Evolutionary conservation across 1,284 basidiomycete genomes (phyloP).

Genomic region (Fomitopsis pinicola): DNA sequence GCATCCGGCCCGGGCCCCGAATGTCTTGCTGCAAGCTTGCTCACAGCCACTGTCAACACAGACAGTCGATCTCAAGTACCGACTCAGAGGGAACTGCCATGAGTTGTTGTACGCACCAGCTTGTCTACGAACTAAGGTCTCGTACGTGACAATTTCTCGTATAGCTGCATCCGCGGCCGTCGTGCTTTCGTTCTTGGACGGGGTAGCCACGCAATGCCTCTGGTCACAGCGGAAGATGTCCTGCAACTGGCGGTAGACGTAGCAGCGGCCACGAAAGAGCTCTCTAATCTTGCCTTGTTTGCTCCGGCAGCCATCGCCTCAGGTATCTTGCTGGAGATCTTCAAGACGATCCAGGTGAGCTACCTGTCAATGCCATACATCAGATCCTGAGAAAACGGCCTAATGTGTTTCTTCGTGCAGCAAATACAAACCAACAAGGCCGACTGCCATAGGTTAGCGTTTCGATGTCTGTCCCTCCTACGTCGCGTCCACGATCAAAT

Average conservation of each 20-base stretch:
- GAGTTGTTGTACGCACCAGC: too few species aligned
- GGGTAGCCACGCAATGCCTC: neutral
- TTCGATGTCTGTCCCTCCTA: slow-evolving; percentile 40
- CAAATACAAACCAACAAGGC: slow-evolving; percentile 32
- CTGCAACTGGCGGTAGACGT: slow-evolving; percentile 16
- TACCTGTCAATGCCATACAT: neutral
- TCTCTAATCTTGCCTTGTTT: slow-evolving; percentile 32
- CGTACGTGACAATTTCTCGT: too few species aligned
- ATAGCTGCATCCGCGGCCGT: too few species aligned
- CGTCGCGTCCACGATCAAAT: slow-evolving; percentile 43
- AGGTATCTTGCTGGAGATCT: slow-evolving; percentile 38
- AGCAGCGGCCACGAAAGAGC: slow-evolving; percentile 16
- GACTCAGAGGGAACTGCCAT: too few species aligned
- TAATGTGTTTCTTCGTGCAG: slow-evolving; percentile 5
- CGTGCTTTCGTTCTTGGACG: too few species aligned
- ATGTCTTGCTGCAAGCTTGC: too few species aligned
- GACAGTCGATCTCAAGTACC: too few species aligned
- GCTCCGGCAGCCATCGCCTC: slow-evolving; percentile 40
- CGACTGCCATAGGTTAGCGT: slow-evolving; percentile 39
- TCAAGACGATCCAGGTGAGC: slow-evolving; percentile 44
- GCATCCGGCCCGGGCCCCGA: too few species aligned
- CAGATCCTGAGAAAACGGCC: neutral
- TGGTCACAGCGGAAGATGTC: slow-evolving; percentile 9
- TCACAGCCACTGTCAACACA: too few species aligned
- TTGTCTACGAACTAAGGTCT: too few species aligned